Base-by-base conservation (phyloP, 2,329 filamentous ascomycete species). In the Aspergillus oerlinghausenensis region DNA sequence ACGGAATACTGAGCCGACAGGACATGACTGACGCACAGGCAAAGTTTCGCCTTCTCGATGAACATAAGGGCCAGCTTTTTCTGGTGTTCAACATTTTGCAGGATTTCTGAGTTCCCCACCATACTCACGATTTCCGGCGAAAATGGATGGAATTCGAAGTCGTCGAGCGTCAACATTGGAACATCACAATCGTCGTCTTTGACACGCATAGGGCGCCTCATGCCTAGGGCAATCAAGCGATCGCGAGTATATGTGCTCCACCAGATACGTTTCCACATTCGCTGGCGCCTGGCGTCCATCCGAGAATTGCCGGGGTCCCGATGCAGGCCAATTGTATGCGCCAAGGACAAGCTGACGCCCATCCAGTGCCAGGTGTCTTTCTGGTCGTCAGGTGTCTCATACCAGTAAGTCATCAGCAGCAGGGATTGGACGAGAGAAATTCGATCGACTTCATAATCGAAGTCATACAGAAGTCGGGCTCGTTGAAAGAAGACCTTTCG, bases 341-440 rank as follows among this genome's bases (percentile, higher is more conserved):
- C 92, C 49, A 97, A 80, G 11, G 92, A 96, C 58, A 96, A 90
- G 45, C 92, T 93, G 40, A 97, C 90, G 19, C 93, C 93, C 90
- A 97, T 96, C 93, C 92, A 97, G 71, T 97, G 92, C 90, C 93
- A 97, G 49, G 92, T 97, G 72, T 97, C 93, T 74, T 97, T 97
- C 70, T 96, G 91, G 71, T 97, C 93, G 74, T 97, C 92, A 0
- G 92, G 92, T 11, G 91, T 96, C 75, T 97, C 92, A 72, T 97
- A 97, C 89, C 93, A 97, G 73, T 96, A 96, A 3, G 92, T 96
- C 89, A 97, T 92, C 58, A 97, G 82, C 25, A 97, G 80, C 23
- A 97, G 80, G 4, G 90, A 88, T 74, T 97, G 93, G 17, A 97
- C 91, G 25, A 97, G 82, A 21, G 91, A 85, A 56, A 97, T 87